Base-by-base conservation (phyloP, 139 green algal genomes). In the Spirogloea muscicola region DNA sequence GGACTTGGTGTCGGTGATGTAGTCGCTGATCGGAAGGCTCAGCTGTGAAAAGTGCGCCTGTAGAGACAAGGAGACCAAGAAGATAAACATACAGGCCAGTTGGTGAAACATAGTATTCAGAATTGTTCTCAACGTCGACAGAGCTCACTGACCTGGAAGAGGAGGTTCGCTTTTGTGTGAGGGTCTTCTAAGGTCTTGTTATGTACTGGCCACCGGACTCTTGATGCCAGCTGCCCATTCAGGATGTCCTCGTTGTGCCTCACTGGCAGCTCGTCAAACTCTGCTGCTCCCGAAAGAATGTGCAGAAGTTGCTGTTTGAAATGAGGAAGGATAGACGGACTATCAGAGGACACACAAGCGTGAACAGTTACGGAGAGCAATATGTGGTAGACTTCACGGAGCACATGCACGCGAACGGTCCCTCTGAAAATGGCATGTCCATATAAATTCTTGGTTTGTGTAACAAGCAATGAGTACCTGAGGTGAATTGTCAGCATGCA, bases 161-260 rank as follows among this genome's bases (percentile, higher is more conserved):
- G 87, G 39, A 99, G 84, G 76, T 91, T 89, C 13, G 92, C 86
- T 84, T 99, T 99, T 66, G 86, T 90, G 87, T 98, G 93, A 25
- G 94, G 93, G 72, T 96, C 90, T 64, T 97, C 93, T 18, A 58
- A 62, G 2, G 86, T 87, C 18, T 83, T 75, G 7, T 65, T 33
- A 81, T 95, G 87, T 10, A 89, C 82, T 4, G 40, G 41, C 70
- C 77, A 76, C 1, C 44, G 49, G n/a, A 81, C 41, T 34, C 68
- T 10, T 1, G 76, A 51, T 2, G 87, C 76, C 42, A 97, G 81
- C 18, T 87, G 71, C 3, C 69, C 68, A 73, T 99, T 99, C 49
- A 98, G 77, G 68, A 89, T 90, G 82, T 99, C 94, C 76, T 99
- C 94, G 72, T 99, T 98, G 86, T 98, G 94, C 0, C 94, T 84